Evolutionary conservation across 768 basidiomycete species (phyloP).

Genomic region (Plicaturopsis crispa): DNA sequence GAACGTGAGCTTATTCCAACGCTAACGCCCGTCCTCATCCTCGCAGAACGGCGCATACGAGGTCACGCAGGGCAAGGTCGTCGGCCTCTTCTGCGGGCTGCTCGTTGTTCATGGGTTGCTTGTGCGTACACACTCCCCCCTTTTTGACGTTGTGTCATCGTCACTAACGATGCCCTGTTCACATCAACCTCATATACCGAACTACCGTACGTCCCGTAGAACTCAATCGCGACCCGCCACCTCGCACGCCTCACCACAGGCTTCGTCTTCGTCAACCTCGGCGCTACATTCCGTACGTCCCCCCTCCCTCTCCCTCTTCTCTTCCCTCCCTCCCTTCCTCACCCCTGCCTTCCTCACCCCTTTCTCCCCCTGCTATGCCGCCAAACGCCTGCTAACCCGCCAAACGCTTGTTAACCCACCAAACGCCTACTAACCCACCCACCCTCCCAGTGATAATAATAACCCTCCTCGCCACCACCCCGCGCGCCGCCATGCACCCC

Average conservation of each 20-base stretch:
- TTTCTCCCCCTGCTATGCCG: neutral
- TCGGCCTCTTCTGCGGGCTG: constrained; percentile 71
- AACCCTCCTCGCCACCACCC: constrained; percentile 68
- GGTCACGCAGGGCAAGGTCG: constrained; percentile 64
- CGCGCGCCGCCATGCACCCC: constrained; percentile 71
- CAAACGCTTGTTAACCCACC: too few species aligned
- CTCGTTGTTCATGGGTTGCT: constrained; percentile 73
- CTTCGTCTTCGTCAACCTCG: constrained; percentile 86
- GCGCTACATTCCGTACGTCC: constrained; percentile 56
- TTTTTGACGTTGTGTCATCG: neutral
- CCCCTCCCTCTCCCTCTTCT: neutral
- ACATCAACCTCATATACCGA: too few species aligned
- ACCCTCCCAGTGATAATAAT: constrained; percentile 77
- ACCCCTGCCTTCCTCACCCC: constrained; percentile 1
- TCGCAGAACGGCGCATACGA: constrained; percentile 46
- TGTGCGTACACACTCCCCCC: constrained; percentile 23
- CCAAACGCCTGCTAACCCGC: too few species aligned
- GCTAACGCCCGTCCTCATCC: constrained; percentile 4
- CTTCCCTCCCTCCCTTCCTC: constrained; percentile 3
- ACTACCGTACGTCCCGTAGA: constrained; percentile 27
- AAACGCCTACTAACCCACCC: neutral
- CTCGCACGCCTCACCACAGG: constrained; percentile 67
- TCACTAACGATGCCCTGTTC: too few species aligned
- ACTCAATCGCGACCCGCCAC: constrained; percentile 67
- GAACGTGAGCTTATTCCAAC: constrained; percentile 3